These are phyloP conservation scores for Solanum piurae DNA, from an alignment of 257 asterid species.

Conservation along the genomic window DNA sequence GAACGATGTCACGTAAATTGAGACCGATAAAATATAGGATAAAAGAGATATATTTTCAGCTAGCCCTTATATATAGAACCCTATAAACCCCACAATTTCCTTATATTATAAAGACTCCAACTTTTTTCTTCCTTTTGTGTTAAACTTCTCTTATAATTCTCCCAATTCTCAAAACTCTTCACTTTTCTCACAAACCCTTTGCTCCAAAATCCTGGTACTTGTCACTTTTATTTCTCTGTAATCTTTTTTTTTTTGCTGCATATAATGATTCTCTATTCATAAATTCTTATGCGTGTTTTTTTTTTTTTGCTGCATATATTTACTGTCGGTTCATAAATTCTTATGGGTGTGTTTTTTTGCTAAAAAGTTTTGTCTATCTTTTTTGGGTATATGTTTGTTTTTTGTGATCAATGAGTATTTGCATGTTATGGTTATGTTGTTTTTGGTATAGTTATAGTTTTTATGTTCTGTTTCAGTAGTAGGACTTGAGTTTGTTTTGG, in stretches of 20 bases:
- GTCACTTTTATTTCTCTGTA: not conserved
- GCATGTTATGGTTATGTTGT: not conserved
- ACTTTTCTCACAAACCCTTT: not conserved
- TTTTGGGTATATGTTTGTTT: not conserved
- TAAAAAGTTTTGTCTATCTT: not conserved
- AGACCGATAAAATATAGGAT: not conserved
- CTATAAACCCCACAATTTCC: not conserved
- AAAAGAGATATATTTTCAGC: not conserved
- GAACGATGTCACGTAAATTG: not conserved
- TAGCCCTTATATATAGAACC: not conserved
- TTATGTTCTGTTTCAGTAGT: not conserved
- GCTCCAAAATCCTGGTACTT: not conserved
- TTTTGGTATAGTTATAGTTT: not conserved
- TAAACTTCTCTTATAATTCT: not conserved
- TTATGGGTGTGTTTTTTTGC: not conserved
- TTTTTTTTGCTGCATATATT: not conserved
- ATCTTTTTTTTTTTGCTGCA: not conserved
- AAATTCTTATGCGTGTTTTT: not conserved
- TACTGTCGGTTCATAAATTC: not conserved
- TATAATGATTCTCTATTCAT: not conserved
- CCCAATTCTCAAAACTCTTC: not conserved
- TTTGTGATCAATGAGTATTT: not conserved
- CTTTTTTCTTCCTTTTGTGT: not conserved
- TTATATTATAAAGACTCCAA: not conserved
- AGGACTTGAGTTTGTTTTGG: not conserved